Conservation (phyloP, 148 eudicot species). For the Fagopyrum tataricum region DNA sequence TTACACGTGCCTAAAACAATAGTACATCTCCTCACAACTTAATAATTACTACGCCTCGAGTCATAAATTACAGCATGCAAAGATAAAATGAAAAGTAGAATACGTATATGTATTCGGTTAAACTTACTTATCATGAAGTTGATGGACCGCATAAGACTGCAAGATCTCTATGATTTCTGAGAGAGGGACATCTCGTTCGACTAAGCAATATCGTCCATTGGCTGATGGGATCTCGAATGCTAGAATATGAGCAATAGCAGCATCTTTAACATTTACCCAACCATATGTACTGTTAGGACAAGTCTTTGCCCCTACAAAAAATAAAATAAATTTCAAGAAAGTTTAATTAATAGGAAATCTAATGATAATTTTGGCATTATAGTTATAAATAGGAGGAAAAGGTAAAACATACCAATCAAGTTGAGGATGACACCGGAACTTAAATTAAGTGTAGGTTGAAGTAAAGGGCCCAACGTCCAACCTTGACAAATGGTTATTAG, state of each 20-base stretch:
- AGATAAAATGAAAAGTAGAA: too few relatives aligned
- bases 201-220: slow-evolving; percentile 37
- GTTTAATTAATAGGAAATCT: too few relatives aligned
- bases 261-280: slow-evolving; percentile 44
- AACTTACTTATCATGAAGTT: neutral
- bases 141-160: neutral
- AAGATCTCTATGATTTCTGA: slow-evolving; percentile 18
- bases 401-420: slow-evolving; percentile 9
- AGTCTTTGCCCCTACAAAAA: slow-evolving; percentile 29
- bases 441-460: slow-evolving; percentile 30
- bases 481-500: slow-evolving; percentile 32
- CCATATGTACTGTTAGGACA: slow-evolving; percentile 21
- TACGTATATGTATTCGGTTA: too few relatives aligned
- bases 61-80: too few relatives aligned
- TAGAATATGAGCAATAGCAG: slow-evolving; percentile 36
- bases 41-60: too few relatives aligned
- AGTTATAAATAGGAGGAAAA: too few relatives aligned
- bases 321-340: too few relatives aligned
- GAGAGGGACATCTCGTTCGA: slow-evolving; percentile 43
- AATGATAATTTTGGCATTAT: too few relatives aligned
- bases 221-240: slow-evolving; percentile 42
- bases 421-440: slow-evolving; percentile 4
- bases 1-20: too few relatives aligned
- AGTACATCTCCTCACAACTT: too few relatives aligned
- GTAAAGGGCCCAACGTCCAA: slow-evolving; percentile 29